Conservation (phyloP, 2,329 filamentous ascomycete species). For the Lasiodiplodia theobromae region DNA sequence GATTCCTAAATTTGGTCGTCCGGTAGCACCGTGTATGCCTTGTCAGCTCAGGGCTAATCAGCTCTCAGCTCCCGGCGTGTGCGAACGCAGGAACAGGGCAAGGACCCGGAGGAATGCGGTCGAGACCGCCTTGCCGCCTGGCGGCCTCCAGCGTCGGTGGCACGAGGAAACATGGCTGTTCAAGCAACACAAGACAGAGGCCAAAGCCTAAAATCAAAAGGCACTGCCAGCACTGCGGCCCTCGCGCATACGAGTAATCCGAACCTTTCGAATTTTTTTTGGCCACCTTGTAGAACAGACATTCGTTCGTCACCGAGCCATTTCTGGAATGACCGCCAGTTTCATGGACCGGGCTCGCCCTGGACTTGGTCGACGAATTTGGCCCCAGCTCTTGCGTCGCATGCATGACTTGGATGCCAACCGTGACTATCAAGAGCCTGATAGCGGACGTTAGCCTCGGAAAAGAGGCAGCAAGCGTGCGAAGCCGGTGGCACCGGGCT, state of each 20-base stretch:
- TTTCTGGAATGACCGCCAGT: not conserved
- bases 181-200: not conserved
- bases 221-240: not conserved
- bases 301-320: not conserved
- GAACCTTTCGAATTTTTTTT: not conserved
- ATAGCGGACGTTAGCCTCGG: not conserved
- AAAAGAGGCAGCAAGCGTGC: not conserved
- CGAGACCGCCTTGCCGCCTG: not conserved
- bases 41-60: not conserved
- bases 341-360: not conserved
- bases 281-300: not conserved
- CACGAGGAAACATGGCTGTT: not conserved
- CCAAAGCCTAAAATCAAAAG: not conserved
- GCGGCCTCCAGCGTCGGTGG: not conserved
- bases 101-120: not conserved
- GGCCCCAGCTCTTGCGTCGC: not conserved
- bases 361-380: not conserved
- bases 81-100: slow-evolving; percentile 1
- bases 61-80: not conserved
- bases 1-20: not conserved
- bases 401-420: not conserved
- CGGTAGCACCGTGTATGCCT: slow-evolving; percentile 12
- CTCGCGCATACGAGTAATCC: not conserved
- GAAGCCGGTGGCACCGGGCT: not conserved
- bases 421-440: not conserved